Evolutionary conservation across 1,139 yeast genomes (phyloP).

Genomic region (Barnettozyma hawaiiensis): DNA sequence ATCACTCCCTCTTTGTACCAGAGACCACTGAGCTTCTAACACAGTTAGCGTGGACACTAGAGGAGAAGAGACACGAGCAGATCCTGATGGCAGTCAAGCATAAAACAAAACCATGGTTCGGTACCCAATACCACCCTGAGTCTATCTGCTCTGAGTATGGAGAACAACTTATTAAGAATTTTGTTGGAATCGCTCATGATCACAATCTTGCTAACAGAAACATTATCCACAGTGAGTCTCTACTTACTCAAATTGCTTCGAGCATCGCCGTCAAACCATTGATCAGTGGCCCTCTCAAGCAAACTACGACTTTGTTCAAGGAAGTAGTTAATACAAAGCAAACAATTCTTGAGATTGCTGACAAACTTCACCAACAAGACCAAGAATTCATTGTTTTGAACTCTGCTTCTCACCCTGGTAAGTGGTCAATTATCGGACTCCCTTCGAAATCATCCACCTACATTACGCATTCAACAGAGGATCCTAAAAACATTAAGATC

Average conservation of each 20-base stretch:
- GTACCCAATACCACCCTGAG: constrained; percentile 97
- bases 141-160: constrained; percentile 81
- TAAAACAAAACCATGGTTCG: constrained; percentile 61
- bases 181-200: constrained; percentile 47
- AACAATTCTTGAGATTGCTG: constrained; percentile 43
- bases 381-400: constrained; percentile 55
- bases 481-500: constrained; percentile 16
- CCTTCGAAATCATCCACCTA: constrained; percentile 53
- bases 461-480: constrained; percentile 49
- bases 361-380: constrained; percentile 29
- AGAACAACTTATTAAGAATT: constrained; percentile 49
- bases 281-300: constrained; percentile 1
- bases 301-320: background rate
- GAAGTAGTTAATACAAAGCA: constrained; percentile 1
- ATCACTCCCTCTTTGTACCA: constrained; percentile 74
- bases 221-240: constrained; percentile 3
- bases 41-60: constrained; percentile 53
- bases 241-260: constrained; percentile 3
- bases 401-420: constrained; percentile 76
- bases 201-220: constrained; percentile 32
- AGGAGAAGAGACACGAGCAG: constrained; percentile 28
- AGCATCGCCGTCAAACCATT: constrained; percentile 3
- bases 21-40: constrained; percentile 30
- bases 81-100: constrained; percentile 81
- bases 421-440: constrained; percentile 81